These are phyloP conservation scores for Macadamia integrifolia DNA, from an alignment of 164 flowering plant species.

Conservation along the genomic window DNA sequence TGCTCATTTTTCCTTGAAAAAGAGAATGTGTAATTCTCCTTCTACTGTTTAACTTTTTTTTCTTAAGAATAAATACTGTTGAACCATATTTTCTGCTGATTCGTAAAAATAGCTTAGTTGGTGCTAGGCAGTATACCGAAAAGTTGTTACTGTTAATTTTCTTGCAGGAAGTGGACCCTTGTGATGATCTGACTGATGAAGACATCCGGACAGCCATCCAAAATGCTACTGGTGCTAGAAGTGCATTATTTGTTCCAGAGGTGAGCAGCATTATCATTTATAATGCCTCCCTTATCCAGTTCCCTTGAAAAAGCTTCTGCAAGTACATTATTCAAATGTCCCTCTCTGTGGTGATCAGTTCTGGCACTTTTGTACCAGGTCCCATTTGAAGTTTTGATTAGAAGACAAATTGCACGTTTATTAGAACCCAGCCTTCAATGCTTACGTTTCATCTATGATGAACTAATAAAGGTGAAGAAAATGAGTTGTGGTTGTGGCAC, in stretches of 20 bases:
- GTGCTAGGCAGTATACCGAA: too few species aligned
- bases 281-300: background rate
- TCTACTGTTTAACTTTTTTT: too few species aligned
- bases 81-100: too few species aligned
- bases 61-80: too few species aligned
- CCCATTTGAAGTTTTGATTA: conserved; percentile 54
- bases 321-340: background rate
- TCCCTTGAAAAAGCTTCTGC: background rate
- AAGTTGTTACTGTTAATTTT: too few species aligned
- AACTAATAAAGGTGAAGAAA: conserved; percentile 44
- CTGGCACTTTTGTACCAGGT: conserved; percentile 25
- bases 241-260: conserved; percentile 53
- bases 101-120: too few species aligned
- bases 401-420: conserved; percentile 51
- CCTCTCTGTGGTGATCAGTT: background rate
- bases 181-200: conserved; percentile 51
- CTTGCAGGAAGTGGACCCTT: conserved; percentile 60
- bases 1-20: too few species aligned
- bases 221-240: conserved; percentile 54
- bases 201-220: conserved; percentile 52
- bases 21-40: too few species aligned
- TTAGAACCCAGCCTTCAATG: conserved; percentile 66
- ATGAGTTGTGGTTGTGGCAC: background rate
- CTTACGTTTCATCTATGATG: conserved; percentile 44
- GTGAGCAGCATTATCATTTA: conserved; percentile 19